Base-by-base conservation (phyloP, 208 protist genomes). In the Naegleria fowleri region DNA sequence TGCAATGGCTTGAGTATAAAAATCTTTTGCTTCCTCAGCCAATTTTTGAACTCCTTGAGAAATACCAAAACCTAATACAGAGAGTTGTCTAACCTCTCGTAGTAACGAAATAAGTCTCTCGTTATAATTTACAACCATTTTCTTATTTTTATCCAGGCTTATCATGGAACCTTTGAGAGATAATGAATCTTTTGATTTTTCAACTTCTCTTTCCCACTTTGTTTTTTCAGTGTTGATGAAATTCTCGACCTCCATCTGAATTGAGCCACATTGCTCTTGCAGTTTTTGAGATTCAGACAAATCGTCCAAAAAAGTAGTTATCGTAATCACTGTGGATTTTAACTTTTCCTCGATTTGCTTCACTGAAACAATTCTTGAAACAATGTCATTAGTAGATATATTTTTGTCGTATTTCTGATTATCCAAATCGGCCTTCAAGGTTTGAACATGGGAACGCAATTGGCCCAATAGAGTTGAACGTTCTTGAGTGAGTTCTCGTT, bases 1-100 rank as follows among this genome's bases (percentile, higher is more conserved):
- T 15, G 43, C 33, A 33, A 98, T 94, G 9, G 95, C 95, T 91
- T 98, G 97, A 29, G 96, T 94, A 0, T 96, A 91, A n/a, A 96
- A 93, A 25, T 94, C 95, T 33, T 92, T 92, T 41, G 94, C 93
- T 43, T 94, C 90, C 38, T 94, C 89, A 88, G 97, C 97, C 86
- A 97, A 94, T 39, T 97, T 94, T 19, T 94, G 92, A 51, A 98
- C 94, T 33, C 94, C 94, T 29, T 91, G 88, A 2, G 96, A 96
- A 83, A 95, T 97, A 41, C 94, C 95, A 79, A 88, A 88, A 39
- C 85, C 85, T 19, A 88, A 43, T 36, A 58, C 43, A 5, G 41
- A 40, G n/a, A 88, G 33, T 58, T 88, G 85, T 40, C 41, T 29
- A 38, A 58, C 39, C n/a, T 88, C 85, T 58, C n/a, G 15, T 25